Evolutionary conservation across 192 early-diverging fungal species (phyloP).

Genomic region (Phycomyces nitens): DNA sequence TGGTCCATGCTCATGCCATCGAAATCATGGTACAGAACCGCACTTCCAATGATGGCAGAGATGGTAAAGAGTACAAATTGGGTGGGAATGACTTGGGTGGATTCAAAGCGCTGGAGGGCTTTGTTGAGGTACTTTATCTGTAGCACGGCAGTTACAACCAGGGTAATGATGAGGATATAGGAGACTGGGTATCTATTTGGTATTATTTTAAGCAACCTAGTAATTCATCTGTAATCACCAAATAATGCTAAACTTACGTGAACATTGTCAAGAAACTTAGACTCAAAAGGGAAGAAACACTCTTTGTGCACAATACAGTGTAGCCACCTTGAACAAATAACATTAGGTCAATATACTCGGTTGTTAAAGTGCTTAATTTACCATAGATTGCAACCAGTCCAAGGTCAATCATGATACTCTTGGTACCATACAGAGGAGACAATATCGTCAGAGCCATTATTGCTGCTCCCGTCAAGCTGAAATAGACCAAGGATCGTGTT

Average conservation of each 20-base stretch:
- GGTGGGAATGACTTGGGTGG: constrained; percentile 72
- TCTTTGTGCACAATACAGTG: constrained; percentile 69
- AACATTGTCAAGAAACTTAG: constrained; percentile 62
- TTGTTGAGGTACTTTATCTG: constrained; percentile 67
- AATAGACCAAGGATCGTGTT: constrained; percentile 52
- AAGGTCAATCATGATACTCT: constrained; percentile 62
- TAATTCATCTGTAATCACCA: no score
- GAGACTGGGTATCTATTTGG: constrained; percentile 51
- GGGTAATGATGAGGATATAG: constrained; percentile 55
- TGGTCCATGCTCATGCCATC: constrained; percentile 47
- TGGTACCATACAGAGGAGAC: constrained; percentile 45
- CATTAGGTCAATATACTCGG: background rate
- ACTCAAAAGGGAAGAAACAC: constrained; percentile 62
- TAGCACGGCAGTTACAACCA: constrained; percentile 59
- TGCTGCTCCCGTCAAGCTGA: constrained; percentile 36
- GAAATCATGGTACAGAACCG: constrained; percentile 66
- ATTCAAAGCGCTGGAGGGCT: constrained; percentile 60
- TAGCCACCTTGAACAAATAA: constrained; percentile 56
- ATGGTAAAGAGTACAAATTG: constrained; percentile 76
- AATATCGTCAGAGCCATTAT: constrained; percentile 36
- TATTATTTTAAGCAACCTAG: background rate
- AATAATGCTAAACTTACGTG: constrained; percentile 35
- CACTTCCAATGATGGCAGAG: constrained; percentile 65
- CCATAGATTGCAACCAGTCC: constrained; percentile 66
- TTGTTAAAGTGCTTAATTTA: no score